Percentiles rank a stretch among this genome's conserved stretches.
phyloP scores from a whole-genome alignment of 345 rosid species.

The Aquilaria malaccensis region DNA sequence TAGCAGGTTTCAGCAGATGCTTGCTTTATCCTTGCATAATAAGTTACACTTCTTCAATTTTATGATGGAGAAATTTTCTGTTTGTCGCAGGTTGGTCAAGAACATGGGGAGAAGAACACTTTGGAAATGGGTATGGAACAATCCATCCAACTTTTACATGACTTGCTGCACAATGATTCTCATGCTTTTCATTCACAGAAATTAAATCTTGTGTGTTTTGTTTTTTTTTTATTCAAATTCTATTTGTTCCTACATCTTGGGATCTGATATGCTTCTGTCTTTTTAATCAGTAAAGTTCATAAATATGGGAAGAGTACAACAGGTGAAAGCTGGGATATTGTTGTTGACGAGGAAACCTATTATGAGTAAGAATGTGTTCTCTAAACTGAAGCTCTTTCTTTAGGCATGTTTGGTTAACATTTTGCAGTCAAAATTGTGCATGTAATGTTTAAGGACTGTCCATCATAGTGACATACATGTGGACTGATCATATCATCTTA shows the following conservation, averaged over 20 bases:
- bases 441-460: background rate
- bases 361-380: slow-evolving; percentile 57
- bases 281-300: slow-evolving; percentile 76
- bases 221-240: background rate
- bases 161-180: background rate
- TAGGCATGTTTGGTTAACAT: background rate
- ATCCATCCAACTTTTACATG: background rate
- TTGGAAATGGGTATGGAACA: slow-evolving; percentile 81
- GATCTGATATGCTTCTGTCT: slow-evolving; percentile 8
- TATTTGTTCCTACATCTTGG: background rate
- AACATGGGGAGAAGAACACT: slow-evolving; percentile 99
- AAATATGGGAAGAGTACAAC: slow-evolving; percentile 96
- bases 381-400: background rate
- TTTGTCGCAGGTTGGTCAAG: slow-evolving; percentile 80
- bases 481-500: background rate
- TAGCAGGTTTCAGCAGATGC: background rate
- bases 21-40: too few relatives aligned
- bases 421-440: background rate
- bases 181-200: too few relatives aligned
- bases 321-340: slow-evolving; percentile 96
- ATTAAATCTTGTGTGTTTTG: background rate
- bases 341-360: slow-evolving; percentile 88
- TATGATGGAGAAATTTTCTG: background rate
- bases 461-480: background rate
- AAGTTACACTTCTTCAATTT: background rate